Conservation (phyloP, 2,329 filamentous ascomycete genomes). For the Cucurbitaria berberidis region DNA sequence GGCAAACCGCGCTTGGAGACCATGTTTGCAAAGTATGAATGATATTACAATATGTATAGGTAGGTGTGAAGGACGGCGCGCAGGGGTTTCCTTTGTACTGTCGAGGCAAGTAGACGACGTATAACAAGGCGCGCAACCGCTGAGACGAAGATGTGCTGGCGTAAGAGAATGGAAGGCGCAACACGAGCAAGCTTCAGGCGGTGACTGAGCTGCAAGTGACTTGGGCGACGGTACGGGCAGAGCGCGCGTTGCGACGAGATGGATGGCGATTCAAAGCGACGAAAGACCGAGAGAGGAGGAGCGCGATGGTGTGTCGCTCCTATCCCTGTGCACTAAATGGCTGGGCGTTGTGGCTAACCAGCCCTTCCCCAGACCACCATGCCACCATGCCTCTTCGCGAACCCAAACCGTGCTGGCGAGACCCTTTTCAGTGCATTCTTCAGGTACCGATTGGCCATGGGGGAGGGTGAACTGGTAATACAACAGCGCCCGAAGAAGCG, state of each 20-base stretch:
- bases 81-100: constrained; percentile 21
- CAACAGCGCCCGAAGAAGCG: constrained; percentile 12
- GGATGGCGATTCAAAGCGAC: constrained; percentile 16
- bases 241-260: constrained; percentile 15
- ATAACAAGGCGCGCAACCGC: constrained; percentile 24
- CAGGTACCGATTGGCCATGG: constrained; percentile 19
- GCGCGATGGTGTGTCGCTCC: constrained; percentile 14
- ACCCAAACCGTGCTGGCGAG: constrained; percentile 8
- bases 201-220: constrained; percentile 7
- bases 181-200: constrained; percentile 12
- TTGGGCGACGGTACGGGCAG: constrained; percentile 7
- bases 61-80: constrained; percentile 36
- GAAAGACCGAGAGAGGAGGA: constrained; percentile 13
- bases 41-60: constrained; percentile 19
- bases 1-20: constrained; percentile 60
- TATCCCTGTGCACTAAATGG: constrained; percentile 22
- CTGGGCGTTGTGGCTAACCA: constrained; percentile 7
- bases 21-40: constrained; percentile 35
- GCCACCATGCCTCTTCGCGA: constrained; percentile 10
- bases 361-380: constrained; percentile 18
- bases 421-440: constrained; percentile 1
- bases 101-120: constrained; percentile 16
- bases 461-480: constrained; percentile 8
- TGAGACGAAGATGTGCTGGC: constrained; percentile 12
- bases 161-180: constrained; percentile 10